phyloP scores from a whole-genome alignment of 331 rosid genomes.

The Stylosanthes scabra region DNA sequence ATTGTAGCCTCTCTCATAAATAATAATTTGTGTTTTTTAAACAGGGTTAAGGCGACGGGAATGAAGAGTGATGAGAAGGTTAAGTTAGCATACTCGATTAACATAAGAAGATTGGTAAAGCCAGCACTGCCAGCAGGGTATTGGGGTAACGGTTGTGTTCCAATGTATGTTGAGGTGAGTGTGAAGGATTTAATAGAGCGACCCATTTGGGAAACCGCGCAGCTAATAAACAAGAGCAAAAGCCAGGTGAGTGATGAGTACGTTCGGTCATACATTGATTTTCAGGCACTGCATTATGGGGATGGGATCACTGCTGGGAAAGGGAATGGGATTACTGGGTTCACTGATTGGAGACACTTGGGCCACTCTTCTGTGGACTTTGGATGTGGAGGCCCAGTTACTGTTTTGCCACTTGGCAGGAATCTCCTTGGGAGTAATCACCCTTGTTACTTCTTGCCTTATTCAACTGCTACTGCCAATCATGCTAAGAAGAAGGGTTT shows the following conservation, averaged over 20 bases:
- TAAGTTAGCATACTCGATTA: slow-evolving; percentile 74
- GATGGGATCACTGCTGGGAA: slow-evolving; percentile 78
- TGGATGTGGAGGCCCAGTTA: slow-evolving; percentile 96
- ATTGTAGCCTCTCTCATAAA: no score
- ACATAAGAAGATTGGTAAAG: slow-evolving; percentile 59
- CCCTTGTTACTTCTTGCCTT: slow-evolving; percentile 87
- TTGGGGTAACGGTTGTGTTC: slow-evolving; percentile 92
- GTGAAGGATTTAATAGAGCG: slow-evolving; percentile 56
- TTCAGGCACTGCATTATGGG: slow-evolving; percentile 63
- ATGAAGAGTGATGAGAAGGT: slow-evolving; percentile 57
- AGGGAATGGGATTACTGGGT: slow-evolving; percentile 78
- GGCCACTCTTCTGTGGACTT: slow-evolving; percentile 86
- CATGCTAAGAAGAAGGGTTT: slow-evolving; percentile 58
- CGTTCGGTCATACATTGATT: slow-evolving; percentile 73
- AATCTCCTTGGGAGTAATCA: slow-evolving; percentile 80
- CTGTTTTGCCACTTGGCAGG: slow-evolving; percentile 75
- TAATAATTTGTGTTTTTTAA: no score
- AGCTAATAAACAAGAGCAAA: slow-evolving; percentile 77
- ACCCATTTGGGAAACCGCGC: slow-evolving; percentile 81
- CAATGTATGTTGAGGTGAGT: slow-evolving; percentile 68
- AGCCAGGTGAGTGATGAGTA: slow-evolving; percentile 67
- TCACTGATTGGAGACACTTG: slow-evolving; percentile 94
- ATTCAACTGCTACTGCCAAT: slow-evolving; percentile 45
- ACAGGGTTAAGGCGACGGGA: slow-evolving; percentile 63
- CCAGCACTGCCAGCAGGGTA: slow-evolving; percentile 70